Evolutionary conservation across 768 basidiomycete species (phyloP).

Genomic region (Leccinum boreale): DNA sequence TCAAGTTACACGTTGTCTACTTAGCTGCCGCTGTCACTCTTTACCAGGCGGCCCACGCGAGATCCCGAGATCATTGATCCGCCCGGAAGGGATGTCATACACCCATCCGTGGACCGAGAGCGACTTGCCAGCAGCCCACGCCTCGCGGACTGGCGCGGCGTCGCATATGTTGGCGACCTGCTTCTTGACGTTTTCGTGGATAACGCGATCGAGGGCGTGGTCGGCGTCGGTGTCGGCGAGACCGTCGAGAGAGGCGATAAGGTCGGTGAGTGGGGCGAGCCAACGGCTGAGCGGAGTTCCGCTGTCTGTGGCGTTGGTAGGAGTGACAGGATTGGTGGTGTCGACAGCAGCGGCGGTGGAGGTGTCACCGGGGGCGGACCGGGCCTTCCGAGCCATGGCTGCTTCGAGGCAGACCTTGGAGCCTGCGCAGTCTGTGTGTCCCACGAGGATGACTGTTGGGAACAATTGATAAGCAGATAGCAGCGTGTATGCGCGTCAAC

Average conservation of each 20-base stretch:
- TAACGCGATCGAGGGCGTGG: conserved; percentile 44
- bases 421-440: conserved; percentile 84
- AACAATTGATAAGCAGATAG: not conserved
- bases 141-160: conserved; percentile 42
- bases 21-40: too few relatives aligned
- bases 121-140: conserved; percentile 40
- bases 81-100: conserved; percentile 60
- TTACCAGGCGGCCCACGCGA: conserved; percentile 23
- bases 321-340: too few relatives aligned
- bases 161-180: conserved; percentile 53
- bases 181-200: conserved; percentile 57
- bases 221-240: conserved; percentile 35
- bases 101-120: conserved; percentile 73
- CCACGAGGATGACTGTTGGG: conserved; percentile 68
- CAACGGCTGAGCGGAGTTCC: conserved; percentile 59
- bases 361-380: conserved; percentile 10
- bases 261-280: conserved; percentile 63
- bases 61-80: conserved; percentile 56
- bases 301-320: not conserved
- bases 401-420: conserved; percentile 54
- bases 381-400: conserved; percentile 5
- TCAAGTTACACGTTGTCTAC: not conserved
- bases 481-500: conserved; percentile 8
- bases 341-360: conserved; percentile 19
- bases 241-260: conserved; percentile 39